Evolutionary conservation across 1,139 yeast species (phyloP).

Genomic region (Saccharomyces hybrid): DNA sequence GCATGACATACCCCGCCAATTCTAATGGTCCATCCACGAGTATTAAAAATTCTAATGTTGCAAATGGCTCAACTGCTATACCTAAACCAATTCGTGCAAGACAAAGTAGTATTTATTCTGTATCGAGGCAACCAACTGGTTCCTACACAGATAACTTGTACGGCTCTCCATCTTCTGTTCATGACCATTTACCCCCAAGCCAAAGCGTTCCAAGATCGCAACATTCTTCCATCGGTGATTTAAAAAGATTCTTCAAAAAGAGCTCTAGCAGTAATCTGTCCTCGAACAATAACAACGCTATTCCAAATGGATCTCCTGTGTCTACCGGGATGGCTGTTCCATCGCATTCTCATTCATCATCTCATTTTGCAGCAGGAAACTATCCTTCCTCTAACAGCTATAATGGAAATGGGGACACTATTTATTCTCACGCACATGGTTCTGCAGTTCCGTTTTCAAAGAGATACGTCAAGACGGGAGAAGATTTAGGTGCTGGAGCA

Average conservation of each 20-base stretch:
- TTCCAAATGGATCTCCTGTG: constrained; percentile 20
- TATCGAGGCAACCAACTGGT: constrained; percentile 29
- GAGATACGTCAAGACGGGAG: constrained; percentile 76
- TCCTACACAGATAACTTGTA: constrained; percentile 25
- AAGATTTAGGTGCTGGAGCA: constrained; percentile 90
- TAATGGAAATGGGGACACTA: constrained; percentile 26
- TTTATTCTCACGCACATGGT: constrained; percentile 29
- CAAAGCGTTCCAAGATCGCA: constrained; percentile 32
- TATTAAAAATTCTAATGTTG: constrained; percentile 3
- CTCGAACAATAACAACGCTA: constrained; percentile 12
- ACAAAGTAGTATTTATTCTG: constrained; percentile 28
- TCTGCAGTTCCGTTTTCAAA: constrained; percentile 50
- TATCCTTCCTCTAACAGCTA: constrained; percentile 17
- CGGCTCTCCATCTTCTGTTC: constrained; percentile 26
- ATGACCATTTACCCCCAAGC: constrained; percentile 20
- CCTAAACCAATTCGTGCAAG: constrained; percentile 32
- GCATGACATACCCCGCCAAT: background rate
- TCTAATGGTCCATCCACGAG: constrained; percentile 5
- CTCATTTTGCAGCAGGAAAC: constrained; percentile 15
- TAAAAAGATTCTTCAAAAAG: constrained; percentile 55
- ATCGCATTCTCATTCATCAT: constrained; percentile 13
- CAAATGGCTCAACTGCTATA: constrained; percentile 12
- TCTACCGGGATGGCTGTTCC: constrained; percentile 14
- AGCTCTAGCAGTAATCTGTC: constrained; percentile 13
- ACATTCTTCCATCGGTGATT: constrained; percentile 70